These are phyloP conservation scores for Verticillium albo-atrum DNA, from an alignment of 2,329 filamentous ascomycete genomes.

Conservation along the genomic window DNA sequence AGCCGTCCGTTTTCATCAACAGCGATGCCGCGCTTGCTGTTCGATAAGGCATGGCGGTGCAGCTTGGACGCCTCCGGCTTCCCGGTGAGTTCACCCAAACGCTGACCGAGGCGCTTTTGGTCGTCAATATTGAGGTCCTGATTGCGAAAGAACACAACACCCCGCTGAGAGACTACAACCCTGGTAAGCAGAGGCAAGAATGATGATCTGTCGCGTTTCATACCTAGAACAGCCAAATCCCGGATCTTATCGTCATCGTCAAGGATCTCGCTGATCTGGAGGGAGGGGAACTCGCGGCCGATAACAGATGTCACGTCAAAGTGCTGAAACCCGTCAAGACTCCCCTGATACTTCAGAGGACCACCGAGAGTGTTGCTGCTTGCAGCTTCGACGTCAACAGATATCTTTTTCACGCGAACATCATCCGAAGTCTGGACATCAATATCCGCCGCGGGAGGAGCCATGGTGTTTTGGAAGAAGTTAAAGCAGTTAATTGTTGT, in stretches of 20 bases:
- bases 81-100: slow-evolving; percentile 39
- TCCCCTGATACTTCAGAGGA: slow-evolving; percentile 12
- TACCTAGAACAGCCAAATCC: slow-evolving; percentile 23
- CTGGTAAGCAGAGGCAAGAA: too few species aligned
- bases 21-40: slow-evolving; percentile 38
- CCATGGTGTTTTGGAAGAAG: too few species aligned
- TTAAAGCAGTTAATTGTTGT: too few species aligned
- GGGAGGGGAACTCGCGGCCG: slow-evolving; percentile 32
- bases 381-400: too few species aligned
- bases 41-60: slow-evolving; percentile 42
- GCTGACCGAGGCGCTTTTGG: slow-evolving; percentile 47
- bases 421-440: too few species aligned
- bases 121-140: slow-evolving; percentile 44
- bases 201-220: neutral
- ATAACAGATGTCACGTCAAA: slow-evolving; percentile 32
- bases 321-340: slow-evolving; percentile 21
- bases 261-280: slow-evolving; percentile 28
- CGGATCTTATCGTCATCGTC: slow-evolving; percentile 23
- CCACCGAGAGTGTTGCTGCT: too few species aligned
- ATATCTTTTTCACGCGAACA: too few species aligned
- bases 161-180: slow-evolving; percentile 41
- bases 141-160: slow-evolving; percentile 49
- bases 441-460: too few species aligned
- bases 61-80: slow-evolving; percentile 38
- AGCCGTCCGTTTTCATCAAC: slow-evolving; percentile 37